Conservation (phyloP, 1,284 basidiomycete species). For the Fomitopsis schrenkii region DNA sequence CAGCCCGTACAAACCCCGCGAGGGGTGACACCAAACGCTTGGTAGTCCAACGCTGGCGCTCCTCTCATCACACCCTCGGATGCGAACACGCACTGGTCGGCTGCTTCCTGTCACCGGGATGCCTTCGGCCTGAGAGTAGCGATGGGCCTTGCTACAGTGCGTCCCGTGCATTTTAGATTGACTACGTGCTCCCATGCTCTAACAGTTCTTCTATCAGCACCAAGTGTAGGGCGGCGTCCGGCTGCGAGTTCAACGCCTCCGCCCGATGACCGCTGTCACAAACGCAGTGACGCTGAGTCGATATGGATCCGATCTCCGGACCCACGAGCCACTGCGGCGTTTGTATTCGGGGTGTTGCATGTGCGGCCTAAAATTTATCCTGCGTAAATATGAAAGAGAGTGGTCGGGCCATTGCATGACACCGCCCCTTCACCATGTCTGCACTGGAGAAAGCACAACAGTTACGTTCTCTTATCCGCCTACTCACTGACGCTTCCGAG, state of each 20-base stretch:
- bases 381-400: not conserved
- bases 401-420: not conserved
- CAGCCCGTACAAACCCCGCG: not conserved
- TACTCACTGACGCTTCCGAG: conserved; percentile 7
- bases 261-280: not conserved
- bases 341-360: not conserved
- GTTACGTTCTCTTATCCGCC: conserved; percentile 5
- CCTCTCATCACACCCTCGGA: not conserved
- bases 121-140: not conserved
- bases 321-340: not conserved
- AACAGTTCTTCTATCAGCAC: not conserved
- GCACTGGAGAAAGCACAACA: conserved; percentile 1
- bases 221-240: not conserved
- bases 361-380: not conserved
- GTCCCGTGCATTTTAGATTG: not conserved
- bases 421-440: conserved; percentile 2
- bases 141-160: not conserved
- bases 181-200: not conserved
- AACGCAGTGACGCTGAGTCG: not conserved
- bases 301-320: not conserved
- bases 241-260: not conserved
- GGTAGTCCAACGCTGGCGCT: not conserved
- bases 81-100: not conserved
- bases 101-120: not conserved
- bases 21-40: not conserved